Evolutionary conservation across 371 early-diverging fungal genomes (phyloP), one percentile per base, ranked within the genome.

Genomic region (Zancudomyces culisetae): DNA sequence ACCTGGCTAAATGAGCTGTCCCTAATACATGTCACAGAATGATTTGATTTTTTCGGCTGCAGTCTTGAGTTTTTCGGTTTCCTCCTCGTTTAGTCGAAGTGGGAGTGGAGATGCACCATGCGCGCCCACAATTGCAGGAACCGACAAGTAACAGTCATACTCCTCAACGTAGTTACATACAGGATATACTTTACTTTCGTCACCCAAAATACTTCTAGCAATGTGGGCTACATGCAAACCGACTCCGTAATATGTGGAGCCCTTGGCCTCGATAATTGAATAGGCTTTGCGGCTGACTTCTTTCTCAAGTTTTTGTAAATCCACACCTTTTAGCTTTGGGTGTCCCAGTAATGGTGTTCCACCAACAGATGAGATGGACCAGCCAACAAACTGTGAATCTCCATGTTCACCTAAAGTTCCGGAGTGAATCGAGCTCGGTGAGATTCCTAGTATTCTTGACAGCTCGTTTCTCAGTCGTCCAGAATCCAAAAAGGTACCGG

Each of bases 391-490:
- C 66, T 88, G 87, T 22, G 74, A 75, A 60, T 88, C 86, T 48
- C 90, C 90, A 46, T 90, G 90, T 56, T 87, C 90, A 39, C 90
- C 90, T 42, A 89, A 63, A 43, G 86, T 78, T 56, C 81, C 84
- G 1, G 81, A 82, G 54, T 90, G 80, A 24, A 90, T 72, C 0
- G 87, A 77, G 1, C 74, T 72, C 42, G 80, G 76, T 13, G 80
- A 69, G 10, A 81, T 80, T 23, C 70, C 56, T 12, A 90, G 73
- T 13, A 57, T 60, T 1, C 78, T 62, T 4, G 83, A 68, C 29
- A 90, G 58, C 18, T 62, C 60, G 23, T 71, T 72, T 53, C 89
- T 72, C 49, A 89, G 73, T 42, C 90, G 80, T 3, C 76, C 74
- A 0, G 85, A 71, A 59, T 90, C 90, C 35, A 90, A 60, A 50